These are phyloP conservation scores for Diplodia intermedia DNA, from an alignment of 2,329 filamentous ascomycete genomes.

Conservation along the genomic window DNA sequence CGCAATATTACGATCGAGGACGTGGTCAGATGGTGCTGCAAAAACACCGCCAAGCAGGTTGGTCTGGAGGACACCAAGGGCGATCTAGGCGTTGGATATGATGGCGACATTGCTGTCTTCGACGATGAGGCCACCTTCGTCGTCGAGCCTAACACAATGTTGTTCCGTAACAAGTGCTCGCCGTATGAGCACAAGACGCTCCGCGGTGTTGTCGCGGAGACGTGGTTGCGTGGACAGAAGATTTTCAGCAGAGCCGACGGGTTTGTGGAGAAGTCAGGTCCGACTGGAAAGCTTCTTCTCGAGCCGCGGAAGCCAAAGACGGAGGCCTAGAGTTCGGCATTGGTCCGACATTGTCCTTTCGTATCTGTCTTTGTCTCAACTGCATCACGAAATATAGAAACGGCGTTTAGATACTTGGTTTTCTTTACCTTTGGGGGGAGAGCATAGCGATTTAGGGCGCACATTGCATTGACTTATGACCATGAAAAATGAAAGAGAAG, in stretches of 20 bases:
- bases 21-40: slow-evolving; percentile 83
- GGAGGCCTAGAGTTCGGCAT: background rate
- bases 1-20: slow-evolving; percentile 69
- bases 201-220: slow-evolving; percentile 79
- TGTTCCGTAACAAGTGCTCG: slow-evolving; percentile 92
- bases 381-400: background rate
- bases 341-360: background rate
- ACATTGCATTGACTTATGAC: background rate
- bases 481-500: background rate
- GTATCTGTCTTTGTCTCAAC: background rate
- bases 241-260: slow-evolving; percentile 74
- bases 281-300: slow-evolving; percentile 59
- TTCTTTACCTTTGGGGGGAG: background rate
- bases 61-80: slow-evolving; percentile 83
- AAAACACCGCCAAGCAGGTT: slow-evolving; percentile 87
- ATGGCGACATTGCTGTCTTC: slow-evolving; percentile 91
- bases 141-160: slow-evolving; percentile 75
- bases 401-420: slow-evolving; percentile 8
- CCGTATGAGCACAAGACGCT: slow-evolving; percentile 86
- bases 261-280: slow-evolving; percentile 66
- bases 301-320: slow-evolving; percentile 51
- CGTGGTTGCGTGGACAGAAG: slow-evolving; percentile 78
- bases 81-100: slow-evolving; percentile 78
- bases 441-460: slow-evolving; percentile 10
- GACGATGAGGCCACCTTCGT: slow-evolving; percentile 83